Base-by-base conservation (phyloP, 805 yeast species). In the Yarrowia sp. region DNA sequence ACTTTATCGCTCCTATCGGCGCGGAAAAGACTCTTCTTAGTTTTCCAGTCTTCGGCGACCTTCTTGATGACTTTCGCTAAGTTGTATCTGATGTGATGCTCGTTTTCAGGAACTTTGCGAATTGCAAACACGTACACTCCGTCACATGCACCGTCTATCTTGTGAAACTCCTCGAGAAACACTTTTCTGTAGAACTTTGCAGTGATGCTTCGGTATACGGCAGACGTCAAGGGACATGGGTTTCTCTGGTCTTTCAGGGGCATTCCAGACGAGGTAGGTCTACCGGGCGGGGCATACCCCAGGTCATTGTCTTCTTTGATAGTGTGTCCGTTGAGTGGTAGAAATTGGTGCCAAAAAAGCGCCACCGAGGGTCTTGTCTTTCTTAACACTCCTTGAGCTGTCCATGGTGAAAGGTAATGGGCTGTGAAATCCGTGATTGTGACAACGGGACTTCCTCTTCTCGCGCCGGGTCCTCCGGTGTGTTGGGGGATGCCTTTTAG, bases 91-190 rank as follows among this genome's bases (percentile, higher is more conserved):
- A 43, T 14, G 17, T 30, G n/a, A 1, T 2, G 0, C 17, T 58
- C 64, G 17, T 13, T 2, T 2, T 58, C 64, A 4, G 40, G 40
- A 1, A 58, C 30, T 14, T 43, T 58, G 30, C 64, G 49, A n/a
- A 58, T 19, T 6, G 40, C 17, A n/a, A 58, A 58, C 8, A 58
- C 40, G 50, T 58, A 58, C 14, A 58, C 64, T 13, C 64, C 64
- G 10, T 58, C 64, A 20, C 64, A 58, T 2, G 64, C 64, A 8
- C 64, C 64, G 6, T 40, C 40, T 2, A 9, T 58, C 38, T 58
- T 58, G 49, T 58, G 50, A 30, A 58, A 58, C 40, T 58, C 64
- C 13, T 58, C 50, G 17, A 58, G 19, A 30, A 58, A 58, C 9
- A 58, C 3, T 10, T 17, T n/a, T 43, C 64, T 12, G 50, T 58